Conservation (phyloP, 2,329 filamentous ascomycete species). For the Pseudocercospora ulei region DNA sequence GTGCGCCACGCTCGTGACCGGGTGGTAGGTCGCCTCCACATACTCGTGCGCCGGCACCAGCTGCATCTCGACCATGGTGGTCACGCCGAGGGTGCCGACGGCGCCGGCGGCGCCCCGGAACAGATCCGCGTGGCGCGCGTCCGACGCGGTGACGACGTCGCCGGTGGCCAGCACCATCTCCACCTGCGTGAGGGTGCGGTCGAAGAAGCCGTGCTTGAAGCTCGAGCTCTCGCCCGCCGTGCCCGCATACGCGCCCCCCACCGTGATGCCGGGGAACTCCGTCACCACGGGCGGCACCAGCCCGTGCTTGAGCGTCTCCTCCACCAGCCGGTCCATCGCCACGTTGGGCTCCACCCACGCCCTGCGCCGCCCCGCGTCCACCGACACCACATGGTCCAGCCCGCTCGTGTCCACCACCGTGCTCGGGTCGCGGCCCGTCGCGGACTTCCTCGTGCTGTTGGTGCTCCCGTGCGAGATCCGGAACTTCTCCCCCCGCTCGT, state of each 20-base stretch:
- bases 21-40: slow-evolving; percentile 44
- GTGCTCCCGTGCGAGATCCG: slow-evolving; percentile 70
- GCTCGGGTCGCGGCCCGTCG: slow-evolving; percentile 28
- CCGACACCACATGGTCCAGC: slow-evolving; percentile 52
- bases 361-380: slow-evolving; percentile 48
- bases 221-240: slow-evolving; percentile 59
- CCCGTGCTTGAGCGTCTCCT: slow-evolving; percentile 47
- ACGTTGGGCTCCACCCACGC: slow-evolving; percentile 63
- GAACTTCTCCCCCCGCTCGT: slow-evolving; percentile 50
- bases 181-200: slow-evolving; percentile 51
- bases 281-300: slow-evolving; percentile 58
- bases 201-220: slow-evolving; percentile 59
- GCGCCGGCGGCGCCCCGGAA: slow-evolving; percentile 57
- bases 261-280: slow-evolving; percentile 64
- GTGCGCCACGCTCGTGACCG: slow-evolving; percentile 37
- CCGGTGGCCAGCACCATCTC: slow-evolving; percentile 58
- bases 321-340: slow-evolving; percentile 55
- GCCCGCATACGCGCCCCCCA: slow-evolving; percentile 58
- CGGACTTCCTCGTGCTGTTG: slow-evolving; percentile 57
- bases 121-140: slow-evolving; percentile 48
- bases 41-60: slow-evolving; percentile 41
- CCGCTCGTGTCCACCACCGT: slow-evolving; percentile 56
- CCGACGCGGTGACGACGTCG: slow-evolving; percentile 47
- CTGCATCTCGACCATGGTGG: slow-evolving; percentile 48
- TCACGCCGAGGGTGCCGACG: slow-evolving; percentile 58